Conservation (phyloP, 371 early-diverging fungal species). For the Saksenaea vasiformis region DNA sequence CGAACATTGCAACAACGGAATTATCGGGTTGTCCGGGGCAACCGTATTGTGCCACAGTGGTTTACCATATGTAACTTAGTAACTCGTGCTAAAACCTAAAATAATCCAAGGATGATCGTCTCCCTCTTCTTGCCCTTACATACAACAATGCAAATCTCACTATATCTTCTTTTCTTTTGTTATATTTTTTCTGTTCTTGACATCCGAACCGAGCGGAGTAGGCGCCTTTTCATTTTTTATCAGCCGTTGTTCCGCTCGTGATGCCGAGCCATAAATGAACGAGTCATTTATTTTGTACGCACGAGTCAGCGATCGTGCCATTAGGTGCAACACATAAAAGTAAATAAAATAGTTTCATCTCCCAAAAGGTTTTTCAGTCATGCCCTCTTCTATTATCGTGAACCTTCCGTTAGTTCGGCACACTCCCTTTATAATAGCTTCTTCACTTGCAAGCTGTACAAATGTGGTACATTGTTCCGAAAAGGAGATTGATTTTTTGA, state of each 20-base stretch:
- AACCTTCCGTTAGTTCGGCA: no score
- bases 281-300: no score
- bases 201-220: conserved; percentile 4
- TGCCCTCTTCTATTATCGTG: no score
- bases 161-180: not conserved
- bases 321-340: no score
- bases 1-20: not conserved
- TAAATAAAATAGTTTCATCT: no score
- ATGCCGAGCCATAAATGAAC: no score
- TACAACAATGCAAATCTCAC: not conserved
- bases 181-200: not conserved
- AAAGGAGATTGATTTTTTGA: conserved; percentile 38
- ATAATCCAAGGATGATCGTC: not conserved
- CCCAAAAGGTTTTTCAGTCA: no score
- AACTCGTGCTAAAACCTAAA: conserved; percentile 3
- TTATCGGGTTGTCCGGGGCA: conserved; percentile 3
- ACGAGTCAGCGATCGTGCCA: no score
- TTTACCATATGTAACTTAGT: not conserved
- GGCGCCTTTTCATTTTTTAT: not conserved
- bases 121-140: not conserved
- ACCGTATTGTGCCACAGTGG: not conserved
- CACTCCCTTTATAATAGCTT: no score
- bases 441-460: no score
- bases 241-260: not conserved
- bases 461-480: no score